Evolutionary conservation across 2,329 filamentous ascomycete species (phyloP).

Genomic region (Chaetomiaceae sp.): DNA sequence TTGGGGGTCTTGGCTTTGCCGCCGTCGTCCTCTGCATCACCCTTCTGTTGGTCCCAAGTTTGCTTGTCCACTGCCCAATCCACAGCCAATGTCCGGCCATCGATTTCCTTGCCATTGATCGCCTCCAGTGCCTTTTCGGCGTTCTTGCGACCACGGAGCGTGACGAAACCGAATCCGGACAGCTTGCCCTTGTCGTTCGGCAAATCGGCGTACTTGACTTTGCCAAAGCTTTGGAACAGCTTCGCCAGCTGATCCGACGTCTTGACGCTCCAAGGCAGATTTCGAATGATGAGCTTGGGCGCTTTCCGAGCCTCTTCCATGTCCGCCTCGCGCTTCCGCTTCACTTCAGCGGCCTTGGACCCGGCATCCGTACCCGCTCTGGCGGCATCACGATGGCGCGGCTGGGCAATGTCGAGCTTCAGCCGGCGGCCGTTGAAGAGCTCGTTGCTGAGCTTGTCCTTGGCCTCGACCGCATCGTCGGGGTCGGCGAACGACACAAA

Average conservation of each 20-base stretch:
- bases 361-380: slow-evolving; percentile 35
- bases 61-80: slow-evolving; percentile 96
- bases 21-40: slow-evolving; percentile 30
- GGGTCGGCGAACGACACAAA: slow-evolving; percentile 96
- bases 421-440: slow-evolving; percentile 76
- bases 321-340: slow-evolving; percentile 56
- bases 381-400: slow-evolving; percentile 64
- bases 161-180: slow-evolving; percentile 88
- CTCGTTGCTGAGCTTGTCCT: slow-evolving; percentile 74
- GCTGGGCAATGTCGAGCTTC: slow-evolving; percentile 81
- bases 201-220: slow-evolving; percentile 81
- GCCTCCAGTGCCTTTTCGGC: slow-evolving; percentile 81
- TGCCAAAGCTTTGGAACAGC: slow-evolving; percentile 83
- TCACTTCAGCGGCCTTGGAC: slow-evolving; percentile 39
- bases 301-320: slow-evolving; percentile 57
- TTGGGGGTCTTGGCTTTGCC: slow-evolving; percentile 22
- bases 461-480: slow-evolving; percentile 80
- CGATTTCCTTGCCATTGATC: slow-evolving; percentile 85
- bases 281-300: slow-evolving; percentile 81
- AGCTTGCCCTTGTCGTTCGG: slow-evolving; percentile 74
- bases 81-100: slow-evolving; percentile 83
- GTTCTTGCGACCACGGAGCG: slow-evolving; percentile 82
- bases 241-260: slow-evolving; percentile 71
- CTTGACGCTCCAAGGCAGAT: slow-evolving; percentile 94
- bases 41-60: slow-evolving; percentile 66